phyloP scores from a whole-genome alignment of 495 filamentous ascomycete genomes.

The Aspergillus bridgeri region DNA sequence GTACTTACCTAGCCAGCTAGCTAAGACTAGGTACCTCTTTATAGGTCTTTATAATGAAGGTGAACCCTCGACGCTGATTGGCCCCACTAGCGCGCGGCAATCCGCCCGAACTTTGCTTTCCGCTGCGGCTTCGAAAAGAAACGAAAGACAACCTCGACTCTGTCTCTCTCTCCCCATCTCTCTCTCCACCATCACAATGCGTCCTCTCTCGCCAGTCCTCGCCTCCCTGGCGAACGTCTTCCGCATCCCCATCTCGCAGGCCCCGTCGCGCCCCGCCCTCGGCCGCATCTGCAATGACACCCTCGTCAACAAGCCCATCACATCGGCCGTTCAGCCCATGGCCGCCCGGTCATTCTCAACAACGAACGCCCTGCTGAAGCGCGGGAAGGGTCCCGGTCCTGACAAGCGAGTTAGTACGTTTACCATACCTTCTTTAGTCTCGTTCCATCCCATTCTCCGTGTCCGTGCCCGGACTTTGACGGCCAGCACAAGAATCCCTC shows the following conservation, averaged over 20 bases:
- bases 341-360: constrained; percentile 40
- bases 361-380: constrained; percentile 34
- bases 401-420: constrained; percentile 51
- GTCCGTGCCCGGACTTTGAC: no score
- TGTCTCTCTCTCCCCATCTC: no score
- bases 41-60: no score
- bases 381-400: constrained; percentile 21
- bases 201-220: constrained; percentile 41
- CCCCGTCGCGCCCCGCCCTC: constrained; percentile 28
- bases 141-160: no score
- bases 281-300: constrained; percentile 26
- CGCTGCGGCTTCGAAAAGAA: no score
- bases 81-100: background rate
- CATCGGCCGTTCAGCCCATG: constrained; percentile 29
- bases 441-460: constrained; percentile 8
- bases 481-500: no score
- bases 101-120: background rate
- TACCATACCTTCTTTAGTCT: background rate
- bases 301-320: constrained; percentile 21
- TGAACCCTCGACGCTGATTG: background rate
- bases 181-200: constrained; percentile 30
- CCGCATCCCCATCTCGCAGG: constrained; percentile 37
- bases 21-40: no score
- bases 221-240: constrained; percentile 46
- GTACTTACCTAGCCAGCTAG: no score